Conservation (phyloP, 208 protist species). For the Leishmania braziliensis region DNA sequence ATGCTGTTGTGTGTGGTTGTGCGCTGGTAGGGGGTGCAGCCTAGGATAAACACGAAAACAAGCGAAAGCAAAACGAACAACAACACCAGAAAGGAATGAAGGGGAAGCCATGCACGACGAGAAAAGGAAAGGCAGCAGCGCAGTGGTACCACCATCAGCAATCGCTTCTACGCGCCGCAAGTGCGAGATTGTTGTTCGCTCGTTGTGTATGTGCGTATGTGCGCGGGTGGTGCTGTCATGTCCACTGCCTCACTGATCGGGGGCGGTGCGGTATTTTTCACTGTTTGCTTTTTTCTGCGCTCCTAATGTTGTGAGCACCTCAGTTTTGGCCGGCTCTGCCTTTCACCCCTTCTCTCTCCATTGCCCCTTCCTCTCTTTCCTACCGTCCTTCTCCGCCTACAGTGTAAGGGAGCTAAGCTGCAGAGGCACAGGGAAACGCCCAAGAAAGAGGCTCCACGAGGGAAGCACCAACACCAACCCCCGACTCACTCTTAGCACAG, state of each 20-base stretch:
- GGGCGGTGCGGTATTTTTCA: conserved; percentile 4
- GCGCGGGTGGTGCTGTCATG: neutral
- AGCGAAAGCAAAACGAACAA: neutral
- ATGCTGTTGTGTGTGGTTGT: neutral
- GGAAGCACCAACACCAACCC: neutral
- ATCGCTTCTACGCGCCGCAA: neutral
- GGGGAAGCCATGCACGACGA: no score
- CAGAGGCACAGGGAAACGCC: neutral
- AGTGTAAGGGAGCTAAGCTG: neutral
- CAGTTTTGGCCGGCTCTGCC: neutral
- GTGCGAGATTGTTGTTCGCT: neutral
- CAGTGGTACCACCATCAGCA: neutral
- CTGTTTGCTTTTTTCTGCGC: neutral
- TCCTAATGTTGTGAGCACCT: neutral
- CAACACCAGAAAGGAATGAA: no score
- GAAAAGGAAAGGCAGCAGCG: neutral
- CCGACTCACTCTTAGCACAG: neutral
- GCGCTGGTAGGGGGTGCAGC: neutral
- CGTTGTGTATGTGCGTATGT: neutral
- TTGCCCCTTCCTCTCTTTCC: neutral
- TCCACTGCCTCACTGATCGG: neutral
- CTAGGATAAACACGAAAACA: neutral
- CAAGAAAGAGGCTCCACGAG: neutral
- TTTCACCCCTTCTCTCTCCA: neutral
- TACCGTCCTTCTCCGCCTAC: neutral